Base-by-base conservation (phyloP, 208 protist genomes). In the Wallacemonas sp. region DNA sequence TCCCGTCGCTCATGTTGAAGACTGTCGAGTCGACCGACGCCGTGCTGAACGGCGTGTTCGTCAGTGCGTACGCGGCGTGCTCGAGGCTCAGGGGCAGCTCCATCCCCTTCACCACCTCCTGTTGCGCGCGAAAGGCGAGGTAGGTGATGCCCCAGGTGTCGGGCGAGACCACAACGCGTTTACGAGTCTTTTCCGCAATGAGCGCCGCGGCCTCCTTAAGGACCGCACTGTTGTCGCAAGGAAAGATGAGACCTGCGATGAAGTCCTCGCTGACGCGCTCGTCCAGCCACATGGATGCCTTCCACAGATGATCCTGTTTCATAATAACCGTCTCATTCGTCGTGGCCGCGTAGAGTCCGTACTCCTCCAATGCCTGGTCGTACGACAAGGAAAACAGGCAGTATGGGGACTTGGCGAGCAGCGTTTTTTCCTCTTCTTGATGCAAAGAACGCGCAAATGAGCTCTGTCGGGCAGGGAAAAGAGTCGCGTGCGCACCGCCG, bases 81-180 rank as follows among this genome's bases (percentile, higher is more conserved):
- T 96, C 87, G n/a, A 93, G 72, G 41, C 88, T 82, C 22, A 23
- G 31, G 3, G 91, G 91, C 23, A 93, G 61, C 41, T 84, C 77
- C 12, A 92, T 77, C 7, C 88, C 88, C 45, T 67, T 72, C 50
- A 96, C 91, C 36, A 92, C 85, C 70, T 94, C 86, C 55, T 82
- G 74, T 61, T 96, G 91, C 33, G 85, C 84, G 48, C 84, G 82
- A 55, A 96, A 86, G 44, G 86, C 77, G 18, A 92, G 63, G 72
- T 84, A 96, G 4, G 84, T 76, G 66, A 96, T 92, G 33, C 86
- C 82, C 88, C 91, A 96, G 23, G 81, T 67, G 61, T 96, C 91
- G 18, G 88, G 87, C 2, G 79, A 80, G 8, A 90, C 28, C 7
- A 87, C 80, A n/a, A 89, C 59, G 28, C 82, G 84, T 59, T 86